phyloP scores from a whole-genome alignment of 1,139 yeast genomes.

The Candida glucosophila region DNA sequence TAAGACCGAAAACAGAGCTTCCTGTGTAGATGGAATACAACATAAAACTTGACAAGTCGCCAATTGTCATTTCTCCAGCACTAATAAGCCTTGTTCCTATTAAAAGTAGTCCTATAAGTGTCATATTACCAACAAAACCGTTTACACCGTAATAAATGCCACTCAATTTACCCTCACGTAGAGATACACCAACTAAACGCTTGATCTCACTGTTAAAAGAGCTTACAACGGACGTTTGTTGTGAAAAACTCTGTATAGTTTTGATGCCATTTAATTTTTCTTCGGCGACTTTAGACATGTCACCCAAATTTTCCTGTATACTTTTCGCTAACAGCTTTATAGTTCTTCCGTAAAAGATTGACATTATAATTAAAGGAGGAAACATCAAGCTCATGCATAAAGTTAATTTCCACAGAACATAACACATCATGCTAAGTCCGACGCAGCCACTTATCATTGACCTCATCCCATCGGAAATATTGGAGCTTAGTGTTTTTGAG shows the following conservation, averaged over 20 bases:
- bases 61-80: conserved; percentile 64
- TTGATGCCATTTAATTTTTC: conserved; percentile 81
- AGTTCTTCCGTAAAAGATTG: conserved; percentile 70
- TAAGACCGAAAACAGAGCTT: conserved; percentile 78
- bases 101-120: conserved; percentile 66
- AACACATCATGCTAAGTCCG: conserved; percentile 81
- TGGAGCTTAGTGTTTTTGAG: conserved; percentile 78
- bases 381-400: conserved; percentile 66
- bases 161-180: conserved; percentile 70
- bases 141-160: conserved; percentile 74
- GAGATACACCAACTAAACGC: conserved; percentile 64
- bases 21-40: conserved; percentile 93
- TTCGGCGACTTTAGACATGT: conserved; percentile 81
- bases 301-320: conserved; percentile 81
- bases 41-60: conserved; percentile 88
- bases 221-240: conserved; percentile 51
- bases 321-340: conserved; percentile 67
- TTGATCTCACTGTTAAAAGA: conserved; percentile 59
- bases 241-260: conserved; percentile 85
- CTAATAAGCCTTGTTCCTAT: conserved; percentile 80
- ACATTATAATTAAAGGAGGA: conserved; percentile 74
- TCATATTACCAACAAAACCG: conserved; percentile 72
- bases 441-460: conserved; percentile 72
- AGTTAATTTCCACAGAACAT: conserved; percentile 74
- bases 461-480: conserved; percentile 84